Evolutionary conservation across 495 filamentous ascomycete genomes (phyloP).

Genomic region (Venustampulla echinocandica): DNA sequence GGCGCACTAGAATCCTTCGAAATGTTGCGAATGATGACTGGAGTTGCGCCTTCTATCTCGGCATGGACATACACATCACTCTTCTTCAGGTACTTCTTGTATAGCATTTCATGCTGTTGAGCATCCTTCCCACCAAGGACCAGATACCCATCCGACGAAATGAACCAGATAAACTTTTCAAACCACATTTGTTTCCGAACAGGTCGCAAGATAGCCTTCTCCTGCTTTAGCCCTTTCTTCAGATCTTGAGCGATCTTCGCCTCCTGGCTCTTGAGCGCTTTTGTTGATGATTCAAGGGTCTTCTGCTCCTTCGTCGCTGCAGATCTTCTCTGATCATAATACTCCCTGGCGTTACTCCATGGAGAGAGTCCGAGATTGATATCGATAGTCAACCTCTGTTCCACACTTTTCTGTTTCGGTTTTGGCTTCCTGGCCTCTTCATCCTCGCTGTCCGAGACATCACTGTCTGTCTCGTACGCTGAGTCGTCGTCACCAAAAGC

Average conservation of each 20-base stretch:
- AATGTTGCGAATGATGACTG: slow-evolving; percentile 80
- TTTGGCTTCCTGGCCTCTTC: slow-evolving; percentile 32
- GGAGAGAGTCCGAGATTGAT: slow-evolving; percentile 73
- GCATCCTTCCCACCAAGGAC: slow-evolving; percentile 79
- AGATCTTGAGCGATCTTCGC: slow-evolving; percentile 79
- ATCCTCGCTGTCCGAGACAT: slow-evolving; percentile 51
- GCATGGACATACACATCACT: slow-evolving; percentile 90
- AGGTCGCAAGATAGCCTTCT: slow-evolving; percentile 80
- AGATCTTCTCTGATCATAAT: slow-evolving; percentile 78
- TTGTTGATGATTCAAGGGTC: slow-evolving; percentile 71
- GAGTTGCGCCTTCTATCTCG: slow-evolving; percentile 75
- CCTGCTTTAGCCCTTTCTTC: slow-evolving; percentile 78
- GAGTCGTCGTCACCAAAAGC: slow-evolving; percentile 47
- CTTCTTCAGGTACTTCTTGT: slow-evolving; percentile 71
- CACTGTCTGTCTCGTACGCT: slow-evolving; percentile 55
- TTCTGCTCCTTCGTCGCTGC: slow-evolving; percentile 81
- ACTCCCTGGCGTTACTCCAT: slow-evolving; percentile 83
- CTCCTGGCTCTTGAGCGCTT: slow-evolving; percentile 81
- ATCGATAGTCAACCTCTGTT: slow-evolving; percentile 60
- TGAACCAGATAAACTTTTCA: slow-evolving; percentile 91
- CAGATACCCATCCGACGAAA: slow-evolving; percentile 92
- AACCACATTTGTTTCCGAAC: slow-evolving; percentile 84
- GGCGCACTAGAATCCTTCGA: slow-evolving; percentile 64
- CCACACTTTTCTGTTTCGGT: slow-evolving; percentile 26
- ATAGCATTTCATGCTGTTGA: slow-evolving; percentile 87